Evolutionary conservation across 495 filamentous ascomycete species (phyloP), one percentile per base, ranked within the genome.

Genomic region (Aspergillus egyptiacus): DNA sequence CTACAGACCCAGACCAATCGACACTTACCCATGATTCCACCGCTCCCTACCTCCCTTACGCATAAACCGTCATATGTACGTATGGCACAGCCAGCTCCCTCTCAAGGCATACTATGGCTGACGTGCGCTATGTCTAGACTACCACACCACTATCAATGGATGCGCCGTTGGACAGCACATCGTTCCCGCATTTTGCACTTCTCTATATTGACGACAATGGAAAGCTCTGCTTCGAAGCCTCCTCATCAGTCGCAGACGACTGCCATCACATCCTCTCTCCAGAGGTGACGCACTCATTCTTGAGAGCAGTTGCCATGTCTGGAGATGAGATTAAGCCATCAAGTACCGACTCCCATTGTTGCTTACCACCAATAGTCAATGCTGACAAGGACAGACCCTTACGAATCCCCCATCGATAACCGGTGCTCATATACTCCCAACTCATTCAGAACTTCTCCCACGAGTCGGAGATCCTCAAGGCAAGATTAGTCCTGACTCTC

Each of bases 201-300:
- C 67, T 71, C 32, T 71, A 71, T 33, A 59, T 71, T 32, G 65
- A 69, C 40, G 51, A 60, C 24, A 46, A 55, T 36, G 68, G 66
- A 6, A 67, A 68, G 36, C 57, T 71, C 8, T 61, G 65, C 15
- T 64, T 68, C 23, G 59, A 65, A 48, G 56, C 66, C 5, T 71
- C 68, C 9, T 57, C 52, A 0, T 71, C 68, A 9, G 58, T 71
- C 15, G 61, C 59, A 2, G 52, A 61, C 19, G 65, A 58, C 33
- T 61, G 56, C 11, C 61, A 72, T 30, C 51, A 45, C 11, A 64
- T 72, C 9, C 25, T 70, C 1, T 68, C 69, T 13, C 62, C 65
- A 1, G 54, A 63, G 8, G 65, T 71, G 0, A 69, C 60, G 5
- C 56, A 62, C 25, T 60, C 53, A 39, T 72, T 72, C 31, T 49